Base-by-base conservation (phyloP, 495 filamentous ascomycete genomes). In the Penicillium diatomitis region DNA sequence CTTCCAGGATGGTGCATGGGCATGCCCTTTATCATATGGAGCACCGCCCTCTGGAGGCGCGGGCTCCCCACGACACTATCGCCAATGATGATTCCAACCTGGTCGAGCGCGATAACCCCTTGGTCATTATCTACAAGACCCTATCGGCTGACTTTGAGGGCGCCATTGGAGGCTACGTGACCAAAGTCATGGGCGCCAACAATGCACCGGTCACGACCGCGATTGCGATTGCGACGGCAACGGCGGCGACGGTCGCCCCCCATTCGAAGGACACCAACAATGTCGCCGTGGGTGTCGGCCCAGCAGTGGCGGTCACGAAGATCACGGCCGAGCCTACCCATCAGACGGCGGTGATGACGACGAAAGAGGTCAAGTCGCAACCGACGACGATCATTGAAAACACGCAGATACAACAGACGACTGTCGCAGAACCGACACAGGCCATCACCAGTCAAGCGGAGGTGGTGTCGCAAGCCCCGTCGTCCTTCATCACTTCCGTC, bases 1-100 rank as follows among this genome's bases (percentile, higher is more conserved):
- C 32, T 33, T 42, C 35, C 52, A 54, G 30, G 36, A 65, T 63
- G 50, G 58, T 55, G 47, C 62, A 65, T 44, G 60, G 62, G 40
- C 62, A 63, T 52, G 50, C 48, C 39, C 60, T 42, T n/a, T 42
- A 65, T 41, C 55, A 60, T 35, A 51, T 44, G 33, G 53, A 61
- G 43, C 50, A 47, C 43, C 52, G 49, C 51, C 49, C 45, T 41
- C 48, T 55, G 33, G 50, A 56, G 48, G 41, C 35, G 47, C 54
- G 54, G 50, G 45, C 42, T 41, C 46, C 50, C n/a, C 50, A 56
- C 33, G 50, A 29, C 8, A 47, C 30, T 12, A 32, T 39, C 45
- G 6, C 29, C 45, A 32, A 12, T 8, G 29, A 38, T n/a, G 10
- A 8, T 31, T 33, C 31, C 39, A 43, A 38, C 33, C 2, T 59